These are phyloP conservation scores for Plectosphaerella plurivora DNA, from an alignment of 2,329 filamentous ascomycete genomes.

Conservation along the genomic window DNA sequence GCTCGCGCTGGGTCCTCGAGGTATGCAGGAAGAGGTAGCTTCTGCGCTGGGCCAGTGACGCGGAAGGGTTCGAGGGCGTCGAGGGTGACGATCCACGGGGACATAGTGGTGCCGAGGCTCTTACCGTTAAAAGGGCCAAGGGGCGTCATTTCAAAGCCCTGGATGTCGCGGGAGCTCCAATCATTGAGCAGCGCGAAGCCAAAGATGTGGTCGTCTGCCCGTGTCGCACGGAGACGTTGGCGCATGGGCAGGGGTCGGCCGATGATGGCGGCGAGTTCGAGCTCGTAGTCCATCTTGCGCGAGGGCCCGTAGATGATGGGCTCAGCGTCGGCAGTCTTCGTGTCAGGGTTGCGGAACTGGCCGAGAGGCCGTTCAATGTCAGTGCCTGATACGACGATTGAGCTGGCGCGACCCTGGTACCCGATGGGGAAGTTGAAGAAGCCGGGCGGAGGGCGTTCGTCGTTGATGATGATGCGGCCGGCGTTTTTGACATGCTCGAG, in stretches of 20 bases:
- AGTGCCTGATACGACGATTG: conserved; percentile 44
- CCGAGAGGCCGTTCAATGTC: conserved; percentile 42
- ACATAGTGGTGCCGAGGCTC: conserved; percentile 54
- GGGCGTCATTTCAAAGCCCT: conserved; percentile 56
- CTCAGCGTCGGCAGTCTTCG: conserved; percentile 4
- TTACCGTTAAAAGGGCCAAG: conserved; percentile 59
- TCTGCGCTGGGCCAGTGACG: conserved; percentile 24
- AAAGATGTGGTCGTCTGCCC: conserved; percentile 56
- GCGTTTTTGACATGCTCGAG: conserved; percentile 49
- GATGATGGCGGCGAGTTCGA: conserved; percentile 40
- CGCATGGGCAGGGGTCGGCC: conserved; percentile 33
- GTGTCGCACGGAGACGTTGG: conserved; percentile 31
- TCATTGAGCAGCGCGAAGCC: conserved; percentile 60
- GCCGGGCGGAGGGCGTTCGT: conserved; percentile 32
- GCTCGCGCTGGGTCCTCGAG: conserved; percentile 27
- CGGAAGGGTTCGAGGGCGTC: conserved; percentile 59
- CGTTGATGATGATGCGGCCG: conserved; percentile 31
- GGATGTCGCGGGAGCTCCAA: conserved; percentile 60
- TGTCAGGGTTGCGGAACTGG: conserved; percentile 25
- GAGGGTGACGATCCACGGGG: conserved; percentile 57
- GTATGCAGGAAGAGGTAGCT: conserved; percentile 19
- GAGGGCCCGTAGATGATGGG: conserved; percentile 23
- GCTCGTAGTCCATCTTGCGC: conserved; percentile 32
- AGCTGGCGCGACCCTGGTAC: conserved; percentile 51
- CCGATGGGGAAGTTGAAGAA: conserved; percentile 46